Evolutionary conservation across 2,329 filamentous ascomycete species (phyloP).

Genomic region (Tolypocladium pustulatum): DNA sequence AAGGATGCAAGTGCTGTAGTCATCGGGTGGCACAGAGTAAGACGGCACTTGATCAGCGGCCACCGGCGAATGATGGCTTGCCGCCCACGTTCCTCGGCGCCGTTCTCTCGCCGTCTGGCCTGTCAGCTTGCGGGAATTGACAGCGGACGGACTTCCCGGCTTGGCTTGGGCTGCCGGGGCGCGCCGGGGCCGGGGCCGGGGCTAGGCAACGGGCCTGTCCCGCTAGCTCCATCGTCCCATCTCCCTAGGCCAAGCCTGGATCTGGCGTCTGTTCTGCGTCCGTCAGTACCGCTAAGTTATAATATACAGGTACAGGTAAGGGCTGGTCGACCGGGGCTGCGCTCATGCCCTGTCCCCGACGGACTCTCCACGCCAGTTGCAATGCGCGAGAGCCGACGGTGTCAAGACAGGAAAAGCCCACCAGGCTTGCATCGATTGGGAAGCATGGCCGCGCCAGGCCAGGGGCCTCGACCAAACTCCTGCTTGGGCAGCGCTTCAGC

Average conservation of each 20-base stretch:
- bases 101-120: background rate
- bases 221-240: background rate
- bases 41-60: background rate
- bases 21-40: background rate
- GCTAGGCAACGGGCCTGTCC: background rate
- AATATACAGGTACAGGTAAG: no score
- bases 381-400: background rate
- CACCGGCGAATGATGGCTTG: background rate
- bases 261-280: background rate
- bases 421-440: background rate
- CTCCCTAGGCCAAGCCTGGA: background rate
- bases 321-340: no score
- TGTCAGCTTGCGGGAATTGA: background rate
- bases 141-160: background rate
- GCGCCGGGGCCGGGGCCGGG: background rate
- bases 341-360: no score
- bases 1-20: background rate
- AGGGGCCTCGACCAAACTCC: background rate
- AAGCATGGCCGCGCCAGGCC: background rate
- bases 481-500: background rate
- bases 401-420: background rate
- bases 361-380: background rate
- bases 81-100: background rate
- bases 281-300: no score
- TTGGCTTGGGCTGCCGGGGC: background rate